phyloP scores from a whole-genome alignment of 805 yeast species.

The Wickerhamomyces mucosus region DNA sequence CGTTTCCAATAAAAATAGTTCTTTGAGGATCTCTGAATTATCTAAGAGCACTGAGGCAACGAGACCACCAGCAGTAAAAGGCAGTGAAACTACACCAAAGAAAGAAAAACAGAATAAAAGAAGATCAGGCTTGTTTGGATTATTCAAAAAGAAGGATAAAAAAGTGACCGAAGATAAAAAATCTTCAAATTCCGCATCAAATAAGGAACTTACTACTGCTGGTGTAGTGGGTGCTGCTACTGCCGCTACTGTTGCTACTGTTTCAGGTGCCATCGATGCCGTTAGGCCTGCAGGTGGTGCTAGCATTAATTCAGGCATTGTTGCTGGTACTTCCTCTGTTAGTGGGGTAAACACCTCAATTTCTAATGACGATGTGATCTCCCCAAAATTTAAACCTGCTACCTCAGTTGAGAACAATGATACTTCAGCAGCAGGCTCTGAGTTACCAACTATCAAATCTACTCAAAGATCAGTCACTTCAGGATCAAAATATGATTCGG shows the following conservation, averaged over 20 bases:
- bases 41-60: too few relatives aligned
- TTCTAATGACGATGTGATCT: neutral
- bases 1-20: too few relatives aligned
- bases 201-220: neutral
- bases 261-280: slow-evolving; percentile 7
- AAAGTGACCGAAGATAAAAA: slow-evolving; percentile 1
- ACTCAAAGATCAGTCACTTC: slow-evolving; percentile 1
- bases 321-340: slow-evolving; percentile 1
- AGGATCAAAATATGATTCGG: neutral
- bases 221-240: slow-evolving; percentile 5
- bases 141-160: slow-evolving; percentile 9
- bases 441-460: neutral
- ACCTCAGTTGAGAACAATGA: neutral
- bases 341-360: neutral
- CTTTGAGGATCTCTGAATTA: too few relatives aligned
- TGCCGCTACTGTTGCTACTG: slow-evolving; percentile 6
- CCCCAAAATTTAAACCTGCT: neutral
- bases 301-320: slow-evolving; percentile 3
- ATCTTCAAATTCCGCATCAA: slow-evolving; percentile 4
- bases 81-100: too few relatives aligned
- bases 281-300: slow-evolving; percentile 4
- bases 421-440: neutral
- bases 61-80: too few relatives aligned
- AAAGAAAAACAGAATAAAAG: slow-evolving; percentile 8
- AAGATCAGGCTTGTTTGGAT: slow-evolving; percentile 12